Conservation (phyloP, 441 rosid genomes). For the Corymbia calophylla region DNA sequence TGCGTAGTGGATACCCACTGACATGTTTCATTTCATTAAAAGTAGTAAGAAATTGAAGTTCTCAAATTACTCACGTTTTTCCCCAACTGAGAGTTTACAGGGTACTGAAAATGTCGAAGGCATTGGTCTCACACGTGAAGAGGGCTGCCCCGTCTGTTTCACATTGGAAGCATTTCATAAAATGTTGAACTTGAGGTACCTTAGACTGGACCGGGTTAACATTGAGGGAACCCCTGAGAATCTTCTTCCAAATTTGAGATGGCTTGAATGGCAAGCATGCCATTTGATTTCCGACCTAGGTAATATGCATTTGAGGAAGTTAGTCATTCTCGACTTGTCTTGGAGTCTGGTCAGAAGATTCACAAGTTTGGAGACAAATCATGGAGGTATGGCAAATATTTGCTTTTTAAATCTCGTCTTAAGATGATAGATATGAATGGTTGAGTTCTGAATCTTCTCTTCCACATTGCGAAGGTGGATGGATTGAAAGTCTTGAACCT, state of each 20-base stretch:
- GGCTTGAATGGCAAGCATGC: background rate
- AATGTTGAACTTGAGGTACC: background rate
- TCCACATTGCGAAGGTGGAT: background rate
- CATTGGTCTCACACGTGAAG: background rate
- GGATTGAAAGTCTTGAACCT: background rate
- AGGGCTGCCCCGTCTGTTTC: fast-evolving
- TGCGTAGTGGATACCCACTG: background rate
- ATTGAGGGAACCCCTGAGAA: background rate
- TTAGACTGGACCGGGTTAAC: background rate
- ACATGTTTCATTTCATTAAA: background rate
- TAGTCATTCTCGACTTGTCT: background rate
- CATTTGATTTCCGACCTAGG: background rate
- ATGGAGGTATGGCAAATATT: background rate
- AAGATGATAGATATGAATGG: background rate
- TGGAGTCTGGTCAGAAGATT: background rate
- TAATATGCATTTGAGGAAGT: background rate
- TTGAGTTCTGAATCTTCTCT: too few relatives aligned
- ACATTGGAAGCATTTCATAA: background rate
- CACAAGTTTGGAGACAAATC: background rate
- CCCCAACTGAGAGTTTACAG: too few relatives aligned
- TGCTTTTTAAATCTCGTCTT: background rate
- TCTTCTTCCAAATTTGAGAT: background rate
- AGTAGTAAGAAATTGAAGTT: background rate
- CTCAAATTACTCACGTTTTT: background rate
- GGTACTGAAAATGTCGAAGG: too few relatives aligned